Evolutionary conservation across 805 yeast genomes (phyloP).

Genomic region (Candida multigemmis): DNA sequence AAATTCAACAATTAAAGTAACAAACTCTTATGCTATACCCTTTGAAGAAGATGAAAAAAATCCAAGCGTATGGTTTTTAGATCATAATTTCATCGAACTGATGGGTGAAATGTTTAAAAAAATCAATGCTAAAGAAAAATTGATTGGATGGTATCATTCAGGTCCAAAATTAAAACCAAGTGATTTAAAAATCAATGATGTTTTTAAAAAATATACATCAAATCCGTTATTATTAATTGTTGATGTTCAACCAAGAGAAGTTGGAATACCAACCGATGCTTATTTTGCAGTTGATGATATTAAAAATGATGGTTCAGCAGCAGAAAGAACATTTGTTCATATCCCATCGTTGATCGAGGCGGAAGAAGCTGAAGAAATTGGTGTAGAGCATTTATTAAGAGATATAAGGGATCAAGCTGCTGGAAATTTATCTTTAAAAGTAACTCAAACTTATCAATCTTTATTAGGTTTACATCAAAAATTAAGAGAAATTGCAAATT

Average conservation of each 20-base stretch:
- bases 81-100: constrained; percentile 89
- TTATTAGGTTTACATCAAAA: constrained; percentile 78
- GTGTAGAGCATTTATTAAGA: constrained; percentile 91
- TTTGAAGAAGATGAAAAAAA: constrained; percentile 94
- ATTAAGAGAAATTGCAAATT: constrained; percentile 65
- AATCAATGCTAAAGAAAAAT: constrained; percentile 91
- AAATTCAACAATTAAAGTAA: constrained; percentile 52
- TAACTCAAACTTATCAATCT: constrained; percentile 85
- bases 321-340: constrained; percentile 88
- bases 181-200: constrained; percentile 85
- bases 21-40: constrained; percentile 95
- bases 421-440: constrained; percentile 77
- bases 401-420: constrained; percentile 96
- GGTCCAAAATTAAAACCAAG: constrained; percentile 89
- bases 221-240: constrained; percentile 83
- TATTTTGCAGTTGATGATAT: constrained; percentile 91
- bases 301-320: constrained; percentile 89
- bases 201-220: constrained; percentile 70
- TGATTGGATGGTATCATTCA: constrained; percentile 99
- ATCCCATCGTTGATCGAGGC: constrained; percentile 91
- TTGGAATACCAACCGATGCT: constrained; percentile 94
- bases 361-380: constrained; percentile 98
- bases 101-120: constrained; percentile 98
- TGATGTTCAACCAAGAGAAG: constrained; percentile 76
- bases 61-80: constrained; percentile 91